Evolutionary conservation across 2,329 filamentous ascomycete genomes (phyloP).

Genomic region (Phoma sp.): DNA sequence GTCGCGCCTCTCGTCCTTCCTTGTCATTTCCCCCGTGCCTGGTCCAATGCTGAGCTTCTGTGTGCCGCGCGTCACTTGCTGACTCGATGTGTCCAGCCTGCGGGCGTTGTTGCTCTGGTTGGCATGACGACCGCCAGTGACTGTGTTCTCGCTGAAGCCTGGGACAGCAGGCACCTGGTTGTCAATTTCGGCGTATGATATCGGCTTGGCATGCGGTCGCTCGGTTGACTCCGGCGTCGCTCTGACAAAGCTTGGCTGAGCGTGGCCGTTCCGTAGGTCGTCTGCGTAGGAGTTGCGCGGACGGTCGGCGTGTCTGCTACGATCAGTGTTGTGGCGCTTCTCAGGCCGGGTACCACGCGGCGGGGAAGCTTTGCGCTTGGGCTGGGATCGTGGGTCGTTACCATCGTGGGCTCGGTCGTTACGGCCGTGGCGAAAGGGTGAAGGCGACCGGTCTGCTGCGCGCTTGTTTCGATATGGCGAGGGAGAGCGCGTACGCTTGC

Average conservation of each 20-base stretch:
- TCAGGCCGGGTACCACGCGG: conserved; percentile 47
- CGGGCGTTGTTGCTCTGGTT: conserved; percentile 9
- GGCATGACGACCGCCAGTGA: conserved; percentile 11
- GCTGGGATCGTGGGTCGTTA: conserved; percentile 28
- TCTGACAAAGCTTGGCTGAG: conserved; percentile 15
- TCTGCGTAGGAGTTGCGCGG: conserved; percentile 68
- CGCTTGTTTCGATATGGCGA: conserved; percentile 38
- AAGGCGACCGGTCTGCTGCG: conserved; percentile 34
- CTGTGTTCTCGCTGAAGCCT: conserved; percentile 24
- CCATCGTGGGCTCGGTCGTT: conserved; percentile 30
- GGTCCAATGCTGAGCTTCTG: conserved; percentile 10
- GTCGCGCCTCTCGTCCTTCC: neutral
- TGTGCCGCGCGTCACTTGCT: conserved; percentile 13
- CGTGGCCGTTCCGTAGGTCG: conserved; percentile 8
- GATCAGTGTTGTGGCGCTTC: conserved; percentile 62
- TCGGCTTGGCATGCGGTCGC: conserved; percentile 27
- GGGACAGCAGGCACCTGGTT: conserved; percentile 50
- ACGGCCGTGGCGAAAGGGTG: conserved; percentile 33
- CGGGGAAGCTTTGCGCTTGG: conserved; percentile 52
- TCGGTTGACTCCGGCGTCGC: conserved; percentile 18
- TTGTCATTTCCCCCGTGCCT: neutral
- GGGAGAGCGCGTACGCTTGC: conserved; percentile 32
- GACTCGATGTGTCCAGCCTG: conserved; percentile 5
- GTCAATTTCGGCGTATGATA: conserved; percentile 46
- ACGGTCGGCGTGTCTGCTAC: conserved; percentile 58